Evolutionary conservation across 2,329 filamentous ascomycete genomes (phyloP), one percentile per base, ranked within the genome.

Genomic region (Herpotrichia juniperi): DNA sequence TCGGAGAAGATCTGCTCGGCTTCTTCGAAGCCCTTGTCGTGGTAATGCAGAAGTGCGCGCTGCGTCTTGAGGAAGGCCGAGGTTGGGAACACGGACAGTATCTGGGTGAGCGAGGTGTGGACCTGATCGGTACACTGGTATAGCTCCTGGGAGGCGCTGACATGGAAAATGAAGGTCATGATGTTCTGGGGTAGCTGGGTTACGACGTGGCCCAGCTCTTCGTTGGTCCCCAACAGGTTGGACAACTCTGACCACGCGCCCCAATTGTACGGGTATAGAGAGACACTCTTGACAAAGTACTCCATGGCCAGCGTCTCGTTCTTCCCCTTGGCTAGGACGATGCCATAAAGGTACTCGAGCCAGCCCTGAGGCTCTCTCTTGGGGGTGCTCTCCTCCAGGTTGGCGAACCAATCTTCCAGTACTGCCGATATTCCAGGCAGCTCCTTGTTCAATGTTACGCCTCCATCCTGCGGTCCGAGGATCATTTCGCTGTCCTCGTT

Each of bases 401-500:
- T 83, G 17, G 82, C 80, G 64, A 97, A 93, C 87, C 92, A 96
- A 19, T 85, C 83, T 59, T 94, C 87, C 26, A 99, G 78, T 26
- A 89, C 87, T 6, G 87, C 84, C 17, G 89, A 87, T 31, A 97
- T 84, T 0, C 84, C 81, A 2, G 89, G 81, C 25, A 99, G 77
- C 71, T 97, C 91, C 71, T 92, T 91, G 72, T 99, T 99, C 53
- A 86, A 76, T 1, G 91, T 90, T 26, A 87, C 87, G 1, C 93
- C 92, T 12, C 91, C 87, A 74, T 99, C 94, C 52, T 93, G 87
- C 1, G 94, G 93, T 0, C 94, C 94, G 75, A 97, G 86, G 45
- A 99, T 90, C 89, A 97, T 97, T 76, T 99, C 94, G 19, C 90
- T 91, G 51, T 97, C 93, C 74, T 99, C 94, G 64, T 96, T 91